Percentiles rank a stretch among this genome's conserved stretches.
Conservation (phyloP, 441 rosid genomes). For the Croton setiger region DNA sequence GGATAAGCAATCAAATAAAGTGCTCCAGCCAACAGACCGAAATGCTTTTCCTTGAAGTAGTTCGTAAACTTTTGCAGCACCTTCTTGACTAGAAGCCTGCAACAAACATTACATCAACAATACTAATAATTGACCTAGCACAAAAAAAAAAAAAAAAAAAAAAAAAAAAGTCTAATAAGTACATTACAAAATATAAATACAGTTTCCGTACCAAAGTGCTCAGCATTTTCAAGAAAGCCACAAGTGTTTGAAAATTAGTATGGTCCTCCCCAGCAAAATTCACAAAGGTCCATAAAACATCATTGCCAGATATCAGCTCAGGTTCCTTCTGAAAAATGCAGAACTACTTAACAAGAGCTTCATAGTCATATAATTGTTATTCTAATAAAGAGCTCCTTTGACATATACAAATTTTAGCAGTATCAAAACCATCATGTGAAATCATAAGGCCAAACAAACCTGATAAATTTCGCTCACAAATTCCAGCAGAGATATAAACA, state of each 20-base stretch:
- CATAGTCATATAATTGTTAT: not conserved
- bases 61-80: conserved; percentile 89
- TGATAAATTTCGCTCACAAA: conserved; percentile 89
- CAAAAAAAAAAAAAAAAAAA: not conserved
- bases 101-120: conserved; percentile 25
- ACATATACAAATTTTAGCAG: not conserved
- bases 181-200: conserved; percentile 12
- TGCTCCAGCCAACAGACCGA: conserved; percentile 92
- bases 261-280: conserved; percentile 99
- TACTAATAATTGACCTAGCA: conserved; percentile 20
- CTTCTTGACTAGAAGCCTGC: conserved; percentile 95
- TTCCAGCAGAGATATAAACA: conserved; percentile 87
- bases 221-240: conserved; percentile 92
- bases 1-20: conserved; percentile 82
- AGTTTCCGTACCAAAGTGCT: conserved; percentile 77
- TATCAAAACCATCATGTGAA: conserved; percentile 3
- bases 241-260: conserved; percentile 90
- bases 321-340: conserved; percentile 75
- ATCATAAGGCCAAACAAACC: conserved; percentile 40
- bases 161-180: conserved; percentile 5
- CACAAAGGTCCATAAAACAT: conserved; percentile 97
- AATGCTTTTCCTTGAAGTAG: conserved; percentile 87
- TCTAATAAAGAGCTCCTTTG: not conserved
- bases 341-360: not conserved
- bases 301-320: conserved; percentile 87